phyloP scores from a whole-genome alignment of 768 basidiomycete species.

The Phaeotremella fagi region DNA sequence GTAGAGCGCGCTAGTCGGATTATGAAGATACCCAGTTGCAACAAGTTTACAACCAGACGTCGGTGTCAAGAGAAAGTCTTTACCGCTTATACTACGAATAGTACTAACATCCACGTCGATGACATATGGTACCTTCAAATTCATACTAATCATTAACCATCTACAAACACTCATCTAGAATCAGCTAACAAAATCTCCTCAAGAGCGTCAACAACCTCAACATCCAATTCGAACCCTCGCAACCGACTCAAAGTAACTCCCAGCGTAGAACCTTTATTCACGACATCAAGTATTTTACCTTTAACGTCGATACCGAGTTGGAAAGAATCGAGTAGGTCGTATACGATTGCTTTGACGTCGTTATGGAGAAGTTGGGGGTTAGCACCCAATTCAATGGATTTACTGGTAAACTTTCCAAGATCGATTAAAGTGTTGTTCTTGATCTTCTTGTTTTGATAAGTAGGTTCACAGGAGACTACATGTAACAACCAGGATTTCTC shows the following conservation, averaged over 20 bases:
- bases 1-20: too few species aligned
- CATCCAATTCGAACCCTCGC: constrained; percentile 1
- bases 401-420: constrained; percentile 1
- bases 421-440: constrained; percentile 4
- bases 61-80: too few species aligned
- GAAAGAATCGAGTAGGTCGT: constrained; percentile 3
- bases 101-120: too few species aligned
- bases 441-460: not conserved
- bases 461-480: constrained; percentile 2
- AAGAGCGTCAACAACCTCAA: constrained; percentile 3
- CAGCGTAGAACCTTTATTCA: constrained; percentile 1
- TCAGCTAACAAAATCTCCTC: constrained; percentile 16
- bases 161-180: not conserved
- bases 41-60: too few species aligned
- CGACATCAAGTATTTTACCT: constrained; percentile 5
- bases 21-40: too few species aligned
- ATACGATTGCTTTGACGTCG: constrained; percentile 15
- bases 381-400: constrained; percentile 4
- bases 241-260: constrained; percentile 2
- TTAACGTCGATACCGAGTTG: constrained; percentile 14
- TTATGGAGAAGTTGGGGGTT: constrained; percentile 11
- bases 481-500: constrained; percentile 6
- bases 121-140: too few species aligned
- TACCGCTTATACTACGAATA: too few species aligned
- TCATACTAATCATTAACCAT: too few species aligned